phyloP scores from a whole-genome alignment of 768 basidiomycete genomes.

The Strobilomyces echinocephalus region DNA sequence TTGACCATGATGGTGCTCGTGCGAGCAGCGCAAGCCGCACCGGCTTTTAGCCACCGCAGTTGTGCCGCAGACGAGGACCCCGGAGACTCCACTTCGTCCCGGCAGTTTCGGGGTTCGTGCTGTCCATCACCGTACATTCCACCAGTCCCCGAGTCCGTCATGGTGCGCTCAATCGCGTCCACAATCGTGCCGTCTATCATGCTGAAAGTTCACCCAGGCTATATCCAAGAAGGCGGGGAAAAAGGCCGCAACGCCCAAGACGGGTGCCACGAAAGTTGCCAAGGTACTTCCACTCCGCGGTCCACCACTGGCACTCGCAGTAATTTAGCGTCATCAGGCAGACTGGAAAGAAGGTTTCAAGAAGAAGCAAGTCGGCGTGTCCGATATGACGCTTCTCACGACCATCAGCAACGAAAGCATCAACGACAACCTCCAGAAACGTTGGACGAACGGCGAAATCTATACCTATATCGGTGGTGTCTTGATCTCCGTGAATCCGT shows the following conservation, averaged over 20 bases:
- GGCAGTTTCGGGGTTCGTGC: constrained; percentile 11
- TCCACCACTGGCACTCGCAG: constrained; percentile 3
- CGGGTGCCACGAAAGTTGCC: constrained; percentile 57
- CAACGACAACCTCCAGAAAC: constrained; percentile 96
- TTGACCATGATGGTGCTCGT: constrained; percentile 35
- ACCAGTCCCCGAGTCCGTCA: constrained; percentile 8
- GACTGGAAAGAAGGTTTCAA: constrained; percentile 99
- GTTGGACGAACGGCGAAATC: constrained; percentile 93
- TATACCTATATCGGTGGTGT: constrained; percentile 99
- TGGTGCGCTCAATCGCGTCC: constrained; percentile 15
- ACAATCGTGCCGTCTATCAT: neutral
- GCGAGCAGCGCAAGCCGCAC: no score
- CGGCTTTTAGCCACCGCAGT: constrained; percentile 10
- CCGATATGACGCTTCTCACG: constrained; percentile 96
- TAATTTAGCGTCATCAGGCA: constrained; percentile 50
- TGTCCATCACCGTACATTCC: neutral
- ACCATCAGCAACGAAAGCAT: constrained; percentile 97
- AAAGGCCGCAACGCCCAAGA: constrained; percentile 67
- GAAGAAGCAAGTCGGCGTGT: constrained; percentile 98
- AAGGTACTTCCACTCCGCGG: constrained; percentile 50
- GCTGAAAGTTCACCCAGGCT: constrained; percentile 44
- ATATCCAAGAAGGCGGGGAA: constrained; percentile 89
- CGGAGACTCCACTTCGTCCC: constrained; percentile 2
- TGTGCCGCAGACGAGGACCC: constrained; percentile 18
- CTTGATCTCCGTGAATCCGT: constrained; percentile 98